Base-by-base conservation (phyloP, 1,139 yeast species). In the Eremothecium sinecaudum region DNA sequence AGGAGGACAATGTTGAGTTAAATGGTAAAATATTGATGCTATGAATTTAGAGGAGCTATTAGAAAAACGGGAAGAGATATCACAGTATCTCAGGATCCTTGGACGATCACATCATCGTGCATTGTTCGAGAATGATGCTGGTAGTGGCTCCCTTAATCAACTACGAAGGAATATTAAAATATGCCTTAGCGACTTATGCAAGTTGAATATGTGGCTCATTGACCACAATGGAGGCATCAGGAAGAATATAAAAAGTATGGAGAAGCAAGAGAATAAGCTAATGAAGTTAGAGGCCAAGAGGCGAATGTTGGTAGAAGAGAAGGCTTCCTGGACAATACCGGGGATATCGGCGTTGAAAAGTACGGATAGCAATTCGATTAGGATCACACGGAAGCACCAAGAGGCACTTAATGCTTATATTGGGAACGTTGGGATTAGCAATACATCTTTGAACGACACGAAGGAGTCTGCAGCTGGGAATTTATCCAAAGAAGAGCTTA, bases 171-270 rank as follows among this genome's bases (percentile, higher is more conserved):
- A 53, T 31, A 46, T 55, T 16, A 36, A 40, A 19, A 41, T 48
- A 4, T 51, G 57, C 28, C 40, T 53, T 14, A 46, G 47, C 27
- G 58, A 54, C 33, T 26, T 53, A 18, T 41, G 43, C 28, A 40
- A 30, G 7, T 31, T 54, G 24, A 51, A 54, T 37, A 43, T 44
- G 12, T 35, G 43, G 40, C 39, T 53, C 12, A 46, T 47, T 1
- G 44, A 39, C 26, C 44, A 51, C 30, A 42, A 46, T 30, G 59
- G 60, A 10, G 40, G 47, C 15, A 41, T 54, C n/a, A 45, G 40
- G 24, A 39, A 35, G 13, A 48, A 45, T 22, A 42, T 54, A 9
- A 37, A 34, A 4, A 15, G 24, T 8, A 28, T 51, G 17, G 33
- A 33, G 19, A 33, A 37, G 28, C 23, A 37, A 9, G 44, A 41